Evolutionary conservation across 192 early-diverging fungal species (phyloP).

Genomic region (Blastocladiella britannica): DNA sequence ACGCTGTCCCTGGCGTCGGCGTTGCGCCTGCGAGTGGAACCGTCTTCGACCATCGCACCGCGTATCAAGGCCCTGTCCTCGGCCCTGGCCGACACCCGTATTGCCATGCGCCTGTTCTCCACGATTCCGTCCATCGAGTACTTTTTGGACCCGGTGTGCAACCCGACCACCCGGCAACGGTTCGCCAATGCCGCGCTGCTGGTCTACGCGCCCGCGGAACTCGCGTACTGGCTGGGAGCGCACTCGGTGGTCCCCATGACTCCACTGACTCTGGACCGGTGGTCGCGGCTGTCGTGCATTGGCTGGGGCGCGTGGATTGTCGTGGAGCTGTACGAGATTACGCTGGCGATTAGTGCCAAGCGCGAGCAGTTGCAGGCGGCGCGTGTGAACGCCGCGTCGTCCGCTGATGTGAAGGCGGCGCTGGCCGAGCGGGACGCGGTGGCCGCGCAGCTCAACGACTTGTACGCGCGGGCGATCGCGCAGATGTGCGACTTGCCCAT

Average conservation of each 20-base stretch:
- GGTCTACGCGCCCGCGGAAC: not conserved
- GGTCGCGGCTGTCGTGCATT: not conserved
- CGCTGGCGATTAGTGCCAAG: not conserved
- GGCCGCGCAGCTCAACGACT: not conserved
- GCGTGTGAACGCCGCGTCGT: too few species aligned
- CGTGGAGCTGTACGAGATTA: not conserved
- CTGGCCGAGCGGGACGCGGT: not conserved
- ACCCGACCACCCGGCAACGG: not conserved
- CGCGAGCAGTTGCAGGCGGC: not conserved
- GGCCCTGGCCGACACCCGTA: not conserved
- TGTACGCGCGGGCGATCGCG: not conserved
- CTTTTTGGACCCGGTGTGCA: not conserved
- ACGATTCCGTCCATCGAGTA: not conserved
- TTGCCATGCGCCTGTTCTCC: not conserved
- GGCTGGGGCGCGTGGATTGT: not conserved
- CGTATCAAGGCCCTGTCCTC: not conserved
- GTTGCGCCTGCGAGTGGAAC: not conserved
- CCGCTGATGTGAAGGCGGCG: too few species aligned
- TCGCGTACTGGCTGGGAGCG: not conserved
- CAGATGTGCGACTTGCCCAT: not conserved
- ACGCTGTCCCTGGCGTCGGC: not conserved
- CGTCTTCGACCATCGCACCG: not conserved
- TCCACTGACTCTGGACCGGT: not conserved
- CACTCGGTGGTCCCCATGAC: not conserved
- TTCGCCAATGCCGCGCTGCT: not conserved